Base-by-base conservation (phyloP, 2,329 filamentous ascomycete species). In the Penicillium sp. region DNA sequence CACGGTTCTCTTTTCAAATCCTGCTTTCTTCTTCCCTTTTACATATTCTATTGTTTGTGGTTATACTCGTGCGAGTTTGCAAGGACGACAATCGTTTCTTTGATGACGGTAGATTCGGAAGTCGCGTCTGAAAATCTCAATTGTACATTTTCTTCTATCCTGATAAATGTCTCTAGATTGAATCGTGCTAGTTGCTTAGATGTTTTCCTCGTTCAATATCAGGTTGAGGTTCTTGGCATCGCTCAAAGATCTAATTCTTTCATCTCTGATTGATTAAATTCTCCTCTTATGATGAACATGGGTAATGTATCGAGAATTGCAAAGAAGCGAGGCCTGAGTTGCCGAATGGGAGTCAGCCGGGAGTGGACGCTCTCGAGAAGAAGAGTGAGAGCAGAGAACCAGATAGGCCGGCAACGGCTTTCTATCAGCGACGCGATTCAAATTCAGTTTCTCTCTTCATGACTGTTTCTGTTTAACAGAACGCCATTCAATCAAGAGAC, bases 401-500 rank as follows among this genome's bases (percentile, higher is more conserved):
- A 33, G 30, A 33, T 11, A 11, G 8, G 30, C 30, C 30, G 8
- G 30, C 30, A 33, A 8, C 30, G 30, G 30, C 30, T 33, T 6
- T 33, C 7, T 0, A 33, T 33, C 11, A 11, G 30, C 30, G 30
- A 33, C 4, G 30, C 8, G 10, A 33, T 33, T 33, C 30, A 33
- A 33, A 33, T 33, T 11, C 10, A 33, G 2, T 2, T 6, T 8
- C n/a, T n/a, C 16, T 6, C 22, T 45, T 45, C 42, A 45, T 11
- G 42, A 25, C 42, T 45, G 57, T 56, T 70, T 70, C 60, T 66
- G 60, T 61, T 73, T 73, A 10, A 73, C 64, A 2, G 65, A 68
- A 19, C 68, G 64, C 70, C 71, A 73, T 55, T 73, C 71, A 16
- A 71, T 59, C 48, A 62, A 55, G 11, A 69, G 43, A 49, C 67